Evolutionary conservation across 441 rosid species (phyloP).

Genomic region (Pelargonium fulgidum): DNA sequence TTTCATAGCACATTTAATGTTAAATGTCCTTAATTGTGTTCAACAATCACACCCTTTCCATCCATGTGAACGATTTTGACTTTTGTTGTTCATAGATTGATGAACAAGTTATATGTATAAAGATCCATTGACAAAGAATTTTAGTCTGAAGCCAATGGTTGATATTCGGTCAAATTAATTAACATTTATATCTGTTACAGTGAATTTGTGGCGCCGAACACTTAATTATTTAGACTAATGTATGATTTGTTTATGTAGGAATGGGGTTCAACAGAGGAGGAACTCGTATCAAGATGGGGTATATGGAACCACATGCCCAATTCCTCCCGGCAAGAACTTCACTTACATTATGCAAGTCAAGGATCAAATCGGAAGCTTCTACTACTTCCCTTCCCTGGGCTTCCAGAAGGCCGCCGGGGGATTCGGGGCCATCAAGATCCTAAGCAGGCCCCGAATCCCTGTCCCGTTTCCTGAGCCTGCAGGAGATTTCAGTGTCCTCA

Average conservation of each 20-base stretch:
- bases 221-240: too few relatives aligned
- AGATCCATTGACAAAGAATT: too few relatives aligned
- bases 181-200: too few relatives aligned
- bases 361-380: slow-evolving; percentile 11
- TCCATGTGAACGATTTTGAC: slow-evolving; percentile 1
- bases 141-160: too few relatives aligned
- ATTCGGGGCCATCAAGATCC: slow-evolving; percentile 43
- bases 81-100: neutral
- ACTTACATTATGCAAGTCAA: neutral
- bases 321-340: neutral
- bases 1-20: too few relatives aligned
- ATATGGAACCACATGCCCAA: slow-evolving; percentile 7
- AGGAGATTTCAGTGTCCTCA: slow-evolving; percentile 74
- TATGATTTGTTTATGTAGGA: neutral
- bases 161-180: too few relatives aligned
- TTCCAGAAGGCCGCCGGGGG: slow-evolving; percentile 13
- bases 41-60: neutral
- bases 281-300: slow-evolving; percentile 6
- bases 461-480: slow-evolving; percentile 77
- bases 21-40: too few relatives aligned
- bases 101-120: neutral
- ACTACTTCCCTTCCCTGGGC: slow-evolving; percentile 3
- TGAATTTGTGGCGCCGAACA: too few relatives aligned
- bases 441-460: slow-evolving; percentile 75
- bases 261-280: slow-evolving; percentile 7